phyloP scores from a whole-genome alignment of 108 stramenopile genomes.

The Fragilaria radians region DNA sequence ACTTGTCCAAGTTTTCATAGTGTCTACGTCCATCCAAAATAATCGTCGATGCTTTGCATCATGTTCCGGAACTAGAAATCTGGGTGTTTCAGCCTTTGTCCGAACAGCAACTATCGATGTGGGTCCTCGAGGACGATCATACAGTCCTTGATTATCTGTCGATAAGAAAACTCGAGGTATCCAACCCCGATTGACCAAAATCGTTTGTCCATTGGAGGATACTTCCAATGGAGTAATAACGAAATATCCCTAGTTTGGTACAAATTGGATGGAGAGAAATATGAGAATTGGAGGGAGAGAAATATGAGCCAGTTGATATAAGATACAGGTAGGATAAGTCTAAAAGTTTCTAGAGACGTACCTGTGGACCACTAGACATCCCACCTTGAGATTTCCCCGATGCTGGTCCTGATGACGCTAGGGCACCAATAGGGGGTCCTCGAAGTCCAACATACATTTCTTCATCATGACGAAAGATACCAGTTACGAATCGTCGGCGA shows the following conservation, averaged over 20 bases:
- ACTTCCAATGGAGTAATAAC: conserved; percentile 69
- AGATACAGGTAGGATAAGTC: too few species aligned
- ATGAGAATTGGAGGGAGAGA: too few species aligned
- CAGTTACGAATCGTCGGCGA: conserved; percentile 36
- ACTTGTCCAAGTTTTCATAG: conserved; percentile 47
- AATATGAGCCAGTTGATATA: too few species aligned
- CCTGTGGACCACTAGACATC: conserved; percentile 52
- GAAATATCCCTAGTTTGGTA: conserved; percentile 42
- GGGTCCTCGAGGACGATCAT: conserved; percentile 46
- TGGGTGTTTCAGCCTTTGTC: conserved; percentile 47
- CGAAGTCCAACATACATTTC: conserved; percentile 79
- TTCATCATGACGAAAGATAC: conserved; percentile 46
- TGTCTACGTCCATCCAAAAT: conserved; percentile 65
- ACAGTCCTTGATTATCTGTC: conserved; percentile 11
- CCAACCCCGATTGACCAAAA: conserved; percentile 88
- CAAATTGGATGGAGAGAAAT: too few species aligned
- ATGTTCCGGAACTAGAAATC: conserved; percentile 32
- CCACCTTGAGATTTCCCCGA: conserved; percentile 44
- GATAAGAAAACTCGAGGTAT: conserved; percentile 50
- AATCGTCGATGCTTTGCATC: conserved; percentile 37
- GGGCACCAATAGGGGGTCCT: conserved; percentile 70
- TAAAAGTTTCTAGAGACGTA: conserved; percentile 4
- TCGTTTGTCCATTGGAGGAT: conserved; percentile 10
- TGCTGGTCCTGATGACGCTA: conserved; percentile 29
- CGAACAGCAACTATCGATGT: conserved; percentile 33